These are phyloP conservation scores for Venturia oleaginea DNA, from an alignment of 2,329 filamentous ascomycete genomes.

Conservation along the genomic window DNA sequence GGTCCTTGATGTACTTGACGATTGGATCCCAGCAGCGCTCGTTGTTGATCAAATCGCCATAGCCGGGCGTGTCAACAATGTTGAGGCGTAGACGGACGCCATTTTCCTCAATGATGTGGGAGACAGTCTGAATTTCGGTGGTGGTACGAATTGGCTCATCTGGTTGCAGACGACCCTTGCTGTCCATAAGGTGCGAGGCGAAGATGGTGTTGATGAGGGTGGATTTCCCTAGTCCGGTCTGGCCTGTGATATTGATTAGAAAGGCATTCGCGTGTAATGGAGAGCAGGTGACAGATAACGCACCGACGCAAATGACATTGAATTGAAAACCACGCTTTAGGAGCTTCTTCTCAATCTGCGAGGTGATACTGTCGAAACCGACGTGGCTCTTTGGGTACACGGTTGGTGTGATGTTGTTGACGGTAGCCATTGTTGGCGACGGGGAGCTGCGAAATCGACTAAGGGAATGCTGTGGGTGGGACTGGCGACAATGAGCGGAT, in stretches of 20 bases:
- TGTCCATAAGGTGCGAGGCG: conserved; percentile 97
- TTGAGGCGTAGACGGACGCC: conserved; percentile 94
- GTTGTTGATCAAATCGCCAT: conserved; percentile 98
- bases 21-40: conserved; percentile 99
- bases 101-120: conserved; percentile 99
- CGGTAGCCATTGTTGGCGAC: conserved; percentile 49
- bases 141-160: conserved; percentile 91
- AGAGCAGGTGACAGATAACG: conserved; percentile 28
- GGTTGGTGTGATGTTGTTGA: conserved; percentile 49
- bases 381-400: conserved; percentile 94
- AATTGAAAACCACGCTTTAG: conserved; percentile 99
- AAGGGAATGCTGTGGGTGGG: neutral
- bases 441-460: neutral
- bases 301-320: conserved; percentile 99
- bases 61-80: conserved; percentile 97
- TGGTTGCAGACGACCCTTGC: conserved; percentile 87
- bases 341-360: conserved; percentile 98
- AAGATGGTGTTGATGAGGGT: conserved; percentile 99
- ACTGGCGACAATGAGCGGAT: conserved; percentile 18
- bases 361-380: conserved; percentile 98
- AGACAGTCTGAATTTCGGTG: conserved; percentile 95
- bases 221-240: conserved; percentile 97
- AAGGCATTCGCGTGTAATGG: conserved; percentile 18
- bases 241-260: conserved; percentile 51
- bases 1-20: conserved; percentile 99